These are phyloP conservation scores for Ogataea trehalophila DNA, from an alignment of 805 yeast species.

Conservation along the genomic window DNA sequence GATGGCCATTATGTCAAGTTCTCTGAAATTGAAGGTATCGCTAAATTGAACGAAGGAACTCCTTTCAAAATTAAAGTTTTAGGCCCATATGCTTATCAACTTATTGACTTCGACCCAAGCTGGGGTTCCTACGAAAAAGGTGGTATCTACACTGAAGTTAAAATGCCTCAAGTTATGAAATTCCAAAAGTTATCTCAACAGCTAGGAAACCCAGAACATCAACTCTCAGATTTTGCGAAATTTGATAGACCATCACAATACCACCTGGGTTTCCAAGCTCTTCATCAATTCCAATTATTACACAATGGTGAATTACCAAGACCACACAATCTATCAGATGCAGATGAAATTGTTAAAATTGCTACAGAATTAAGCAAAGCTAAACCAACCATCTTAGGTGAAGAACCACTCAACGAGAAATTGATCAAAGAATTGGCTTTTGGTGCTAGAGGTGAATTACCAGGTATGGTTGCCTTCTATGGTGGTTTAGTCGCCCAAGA, in stretches of 20 bases:
- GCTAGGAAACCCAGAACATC: conserved; percentile 69
- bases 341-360: conserved; percentile 55
- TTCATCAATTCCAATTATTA: conserved; percentile 63
- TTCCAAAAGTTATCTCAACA: conserved; percentile 66
- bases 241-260: conserved; percentile 87
- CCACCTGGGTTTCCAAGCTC: conserved; percentile 89
- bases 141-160: conserved; percentile 90
- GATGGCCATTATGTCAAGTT: conserved; percentile 90
- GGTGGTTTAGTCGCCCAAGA: conserved; percentile 98
- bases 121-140: conserved; percentile 71
- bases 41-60: conserved; percentile 65
- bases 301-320: conserved; percentile 68
- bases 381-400: conserved; percentile 52
- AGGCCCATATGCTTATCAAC: conserved; percentile 90
- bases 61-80: conserved; percentile 74
- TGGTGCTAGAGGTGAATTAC: conserved; percentile 89
- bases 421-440: conserved; percentile 68
- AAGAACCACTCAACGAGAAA: conserved; percentile 51
- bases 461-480: conserved; percentile 81
- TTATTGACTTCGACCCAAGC: conserved; percentile 48
- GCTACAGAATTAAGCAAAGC: conserved; percentile 56
- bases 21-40: conserved; percentile 78
- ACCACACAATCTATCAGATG: conserved; percentile 72
- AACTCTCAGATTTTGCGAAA: conserved; percentile 87
- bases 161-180: conserved; percentile 61